Evolutionary conservation across 306 rosid species (phyloP).

Genomic region (Calophaca sinica): DNA sequence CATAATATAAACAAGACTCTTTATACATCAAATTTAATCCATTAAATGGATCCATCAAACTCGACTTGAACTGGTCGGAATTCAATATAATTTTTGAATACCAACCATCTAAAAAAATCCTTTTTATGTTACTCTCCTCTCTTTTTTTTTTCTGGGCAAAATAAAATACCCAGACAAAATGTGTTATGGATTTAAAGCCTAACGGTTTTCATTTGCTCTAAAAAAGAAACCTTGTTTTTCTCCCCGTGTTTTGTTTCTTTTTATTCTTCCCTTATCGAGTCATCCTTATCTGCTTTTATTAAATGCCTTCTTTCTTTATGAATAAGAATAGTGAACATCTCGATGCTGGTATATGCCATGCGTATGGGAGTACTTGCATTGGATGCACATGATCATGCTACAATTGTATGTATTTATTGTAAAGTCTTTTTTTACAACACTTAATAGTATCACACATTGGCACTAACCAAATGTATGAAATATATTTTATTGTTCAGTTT

Average conservation of each 20-base stretch:
- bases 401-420: no score
- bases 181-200: constrained; percentile 35
- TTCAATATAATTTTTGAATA: no score
- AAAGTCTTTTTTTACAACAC: no score
- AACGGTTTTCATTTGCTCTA: constrained; percentile 19
- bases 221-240: constrained; percentile 32
- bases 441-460: no score
- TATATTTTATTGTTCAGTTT: no score
- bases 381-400: constrained; percentile 14
- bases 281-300: constrained; percentile 18
- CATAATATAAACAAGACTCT: no score
- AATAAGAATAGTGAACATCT: constrained; percentile 21
- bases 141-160: not conserved
- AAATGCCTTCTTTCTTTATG: constrained; percentile 28
- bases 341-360: constrained; percentile 3
- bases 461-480: no score
- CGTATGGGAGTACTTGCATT: constrained; percentile 23
- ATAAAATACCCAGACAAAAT: not conserved
- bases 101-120: no score
- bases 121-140: no score
- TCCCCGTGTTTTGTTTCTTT: constrained; percentile 7
- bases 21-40: no score
- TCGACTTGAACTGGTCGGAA: no score
- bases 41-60: no score
- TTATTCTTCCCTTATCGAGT: constrained; percentile 5